Conservation (phyloP, 257 asterid species). For the Fraxinus excelsior region DNA sequence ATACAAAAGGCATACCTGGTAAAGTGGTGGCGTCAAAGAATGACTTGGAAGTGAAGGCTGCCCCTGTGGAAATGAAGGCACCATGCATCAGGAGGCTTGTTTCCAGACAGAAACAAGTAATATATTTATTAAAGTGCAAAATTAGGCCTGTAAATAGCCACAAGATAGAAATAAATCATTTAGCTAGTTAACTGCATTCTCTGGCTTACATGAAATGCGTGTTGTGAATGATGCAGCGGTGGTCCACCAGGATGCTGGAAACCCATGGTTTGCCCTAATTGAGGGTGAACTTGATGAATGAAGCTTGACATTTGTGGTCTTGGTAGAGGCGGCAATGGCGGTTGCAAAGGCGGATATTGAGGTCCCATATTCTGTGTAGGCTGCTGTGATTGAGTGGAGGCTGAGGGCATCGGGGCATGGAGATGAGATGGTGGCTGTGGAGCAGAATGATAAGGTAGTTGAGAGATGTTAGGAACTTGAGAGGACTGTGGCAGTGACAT, state of each 20-base stretch:
- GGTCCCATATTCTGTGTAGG: slow-evolving; percentile 58
- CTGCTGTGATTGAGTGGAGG: slow-evolving; percentile 65
- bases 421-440: slow-evolving; percentile 59
- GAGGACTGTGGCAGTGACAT: slow-evolving; percentile 57
- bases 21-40: slow-evolving; percentile 56
- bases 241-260: slow-evolving; percentile 71
- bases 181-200: slow-evolving; percentile 1
- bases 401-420: slow-evolving; percentile 55
- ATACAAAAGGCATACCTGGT: slow-evolving; percentile 61
- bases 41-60: slow-evolving; percentile 72
- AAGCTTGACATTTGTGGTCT: slow-evolving; percentile 62
- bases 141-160: background rate
- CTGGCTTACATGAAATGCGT: slow-evolving; percentile 74
- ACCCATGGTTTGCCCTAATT: slow-evolving; percentile 66
- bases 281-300: slow-evolving; percentile 73
- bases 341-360: slow-evolving; percentile 58
- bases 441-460: slow-evolving; percentile 63
- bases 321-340: slow-evolving; percentile 64
- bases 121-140: slow-evolving; percentile 14
- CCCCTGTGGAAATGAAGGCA: slow-evolving; percentile 73
- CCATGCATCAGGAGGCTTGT: slow-evolving; percentile 61
- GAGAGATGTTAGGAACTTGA: slow-evolving; percentile 56
- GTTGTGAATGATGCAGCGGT: slow-evolving; percentile 82
- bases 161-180: background rate
- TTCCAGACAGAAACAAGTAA: slow-evolving; percentile 59